phyloP scores from a whole-genome alignment of 139 green algal species.

The Yamagishiella unicocca region DNA sequence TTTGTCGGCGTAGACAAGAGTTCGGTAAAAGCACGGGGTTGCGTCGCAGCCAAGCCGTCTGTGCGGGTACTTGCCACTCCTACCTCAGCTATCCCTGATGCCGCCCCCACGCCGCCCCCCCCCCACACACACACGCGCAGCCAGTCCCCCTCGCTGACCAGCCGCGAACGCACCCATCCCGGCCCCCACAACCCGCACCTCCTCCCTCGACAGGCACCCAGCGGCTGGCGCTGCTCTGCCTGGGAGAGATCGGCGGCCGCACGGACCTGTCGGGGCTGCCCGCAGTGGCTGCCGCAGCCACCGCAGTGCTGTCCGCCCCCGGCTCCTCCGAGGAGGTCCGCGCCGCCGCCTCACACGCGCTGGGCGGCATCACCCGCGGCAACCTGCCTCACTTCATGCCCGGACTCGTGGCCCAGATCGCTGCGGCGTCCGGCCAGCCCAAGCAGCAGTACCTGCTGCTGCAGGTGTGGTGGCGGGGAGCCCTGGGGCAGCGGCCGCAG shows the following conservation, averaged over 20 bases:
- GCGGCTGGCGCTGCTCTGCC: slow-evolving; percentile 86
- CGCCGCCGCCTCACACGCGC: slow-evolving; percentile 81
- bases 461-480: slow-evolving; percentile 65
- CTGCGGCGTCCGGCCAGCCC: slow-evolving; percentile 39
- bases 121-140: too few relatives aligned
- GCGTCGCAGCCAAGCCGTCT: too few relatives aligned
- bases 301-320: slow-evolving; percentile 54
- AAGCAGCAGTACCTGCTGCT: slow-evolving; percentile 82
- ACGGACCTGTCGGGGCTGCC: slow-evolving; percentile 76
- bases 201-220: slow-evolving; percentile 50
- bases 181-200: too few relatives aligned
- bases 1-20: too few relatives aligned
- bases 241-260: slow-evolving; percentile 89
- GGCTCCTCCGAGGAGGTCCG: slow-evolving; percentile 82
- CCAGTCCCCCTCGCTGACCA: too few relatives aligned
- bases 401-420: slow-evolving; percentile 77
- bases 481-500: too few relatives aligned
- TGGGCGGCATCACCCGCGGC: slow-evolving; percentile 86
- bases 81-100: too few relatives aligned
- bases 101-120: too few relatives aligned
- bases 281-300: slow-evolving; percentile 56
- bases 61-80: too few relatives aligned
- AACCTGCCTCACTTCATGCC: slow-evolving; percentile 87
- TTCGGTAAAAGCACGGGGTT: too few relatives aligned
- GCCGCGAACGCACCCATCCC: too few relatives aligned